These are phyloP conservation scores for Cladophialophora bantiana DNA, from an alignment of 2,329 filamentous ascomycete genomes.

Conservation along the genomic window DNA sequence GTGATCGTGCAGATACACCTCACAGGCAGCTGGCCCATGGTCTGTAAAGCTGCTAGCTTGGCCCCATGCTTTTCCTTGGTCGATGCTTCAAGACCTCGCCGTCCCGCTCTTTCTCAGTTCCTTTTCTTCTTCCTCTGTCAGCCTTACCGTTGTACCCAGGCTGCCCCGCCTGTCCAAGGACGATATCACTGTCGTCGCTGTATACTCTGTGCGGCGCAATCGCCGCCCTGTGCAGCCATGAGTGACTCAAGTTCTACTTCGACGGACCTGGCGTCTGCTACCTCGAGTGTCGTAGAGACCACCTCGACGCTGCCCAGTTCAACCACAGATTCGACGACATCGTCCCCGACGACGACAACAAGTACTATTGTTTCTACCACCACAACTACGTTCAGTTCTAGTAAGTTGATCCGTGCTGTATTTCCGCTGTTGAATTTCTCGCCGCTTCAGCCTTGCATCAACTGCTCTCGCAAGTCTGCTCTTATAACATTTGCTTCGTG, in stretches of 20 bases:
- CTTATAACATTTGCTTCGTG: constrained; percentile 29
- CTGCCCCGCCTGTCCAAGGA: constrained; percentile 15
- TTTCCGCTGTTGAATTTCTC: constrained; percentile 11
- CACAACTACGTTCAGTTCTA: constrained; percentile 19
- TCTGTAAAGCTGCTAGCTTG: neutral
- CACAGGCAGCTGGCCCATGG: constrained; percentile 10
- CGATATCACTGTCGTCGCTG: constrained; percentile 4
- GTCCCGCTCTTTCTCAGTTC: constrained; percentile 26
- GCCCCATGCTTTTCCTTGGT: neutral
- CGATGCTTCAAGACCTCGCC: constrained; percentile 28
- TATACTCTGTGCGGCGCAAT: constrained; percentile 20
- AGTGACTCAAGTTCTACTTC: no score
- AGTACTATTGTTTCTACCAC: constrained; percentile 3
- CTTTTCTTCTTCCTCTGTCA: constrained; percentile 25
- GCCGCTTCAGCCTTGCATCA: constrained; percentile 19
- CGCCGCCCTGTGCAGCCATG: constrained; percentile 26
- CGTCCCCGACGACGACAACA: neutral
- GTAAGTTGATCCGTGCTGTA: constrained; percentile 25
- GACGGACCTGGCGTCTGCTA: no score
- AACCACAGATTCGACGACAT: constrained; percentile 12
- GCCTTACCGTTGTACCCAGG: constrained; percentile 23
- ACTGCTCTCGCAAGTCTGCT: constrained; percentile 8
- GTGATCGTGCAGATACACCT: constrained; percentile 26
- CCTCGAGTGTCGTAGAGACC: constrained; percentile 9
- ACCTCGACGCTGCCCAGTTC: constrained; percentile 13